Evolutionary conservation across 176 grass and related monocot species (phyloP), one percentile per base, ranked within the genome.

Genomic region (Paspalum notatum): DNA sequence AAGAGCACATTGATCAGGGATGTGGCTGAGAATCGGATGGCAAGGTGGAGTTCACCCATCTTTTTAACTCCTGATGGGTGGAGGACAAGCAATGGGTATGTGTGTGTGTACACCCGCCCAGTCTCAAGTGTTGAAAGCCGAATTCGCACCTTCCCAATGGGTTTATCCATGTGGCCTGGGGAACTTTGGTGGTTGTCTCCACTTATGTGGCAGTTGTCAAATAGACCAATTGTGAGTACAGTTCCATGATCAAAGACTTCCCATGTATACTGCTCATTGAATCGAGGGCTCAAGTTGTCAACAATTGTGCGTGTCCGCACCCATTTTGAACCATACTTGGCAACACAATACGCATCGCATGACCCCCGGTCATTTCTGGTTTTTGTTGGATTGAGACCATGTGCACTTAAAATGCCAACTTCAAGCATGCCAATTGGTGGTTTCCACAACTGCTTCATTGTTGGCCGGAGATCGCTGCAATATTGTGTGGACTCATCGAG

Each of bases 251-350:
- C 95, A 45, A 81, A 79, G 25, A 98, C 95, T 4, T 98, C 95
- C 95, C 95, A 94, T 61, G 90, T 91, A 45, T 98, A 98, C 86
- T 94, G 92, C 66, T 98, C 95, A 26, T 98, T 90, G 69, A 98
- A 98, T 62, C 84, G 75, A n/a, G 95, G 95, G 37, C 22, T 90
- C 81, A 94, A 59, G 40, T 38, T 80, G 67, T 85, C 86, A 41
- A 98, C 83, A 20, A 92, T 85, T 25, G 95, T 98, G 50, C 95
- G 92, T 13, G 95, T 98, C 25, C 95, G 87, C 63, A 98, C 90
- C 95, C 95, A 98, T 84, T 98, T 98, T 61, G 85, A 90, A 12
- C 95, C 88, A 72, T 98, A 98, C 85, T 94, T 98, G 67, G 95
- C 95, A 77, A 98, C 95, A 80, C 95, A 98, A 60, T 92, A 98